A percentile compares a stretch with the other conserved stretches of the same genome.
phyloP scores from a whole-genome alignment of 352 stramenopile species.

The Phytophthora ohioensis region DNA sequence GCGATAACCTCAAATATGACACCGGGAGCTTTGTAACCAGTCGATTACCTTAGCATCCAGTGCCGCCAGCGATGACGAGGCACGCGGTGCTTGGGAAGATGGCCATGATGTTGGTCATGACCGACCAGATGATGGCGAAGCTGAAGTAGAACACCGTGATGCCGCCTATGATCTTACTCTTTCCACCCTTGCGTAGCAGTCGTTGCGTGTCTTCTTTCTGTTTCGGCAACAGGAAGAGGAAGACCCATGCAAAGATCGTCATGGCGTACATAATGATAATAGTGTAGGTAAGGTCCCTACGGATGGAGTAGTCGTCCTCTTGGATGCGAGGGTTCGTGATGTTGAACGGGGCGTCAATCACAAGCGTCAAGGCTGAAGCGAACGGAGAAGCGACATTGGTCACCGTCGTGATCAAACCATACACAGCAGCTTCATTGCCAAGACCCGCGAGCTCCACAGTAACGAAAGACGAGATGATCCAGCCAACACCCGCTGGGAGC shows the following conservation, averaged over 20 bases:
- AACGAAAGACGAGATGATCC: conserved; percentile 37
- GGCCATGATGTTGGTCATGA: conserved; percentile 31
- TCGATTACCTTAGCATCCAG: too few species aligned
- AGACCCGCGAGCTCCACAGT: conserved; percentile 42
- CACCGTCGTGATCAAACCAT: conserved; percentile 37
- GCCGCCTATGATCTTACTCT: conserved; percentile 15
- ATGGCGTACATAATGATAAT: conserved; percentile 28
- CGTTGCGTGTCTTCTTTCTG: conserved; percentile 23
- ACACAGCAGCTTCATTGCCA: conserved; percentile 21
- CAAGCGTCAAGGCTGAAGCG: conserved; percentile 14
- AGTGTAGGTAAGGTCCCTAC: conserved; percentile 13
- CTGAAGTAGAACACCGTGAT: conserved; percentile 15
- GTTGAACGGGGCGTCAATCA: conserved; percentile 12
- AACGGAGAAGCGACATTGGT: conserved; percentile 13
- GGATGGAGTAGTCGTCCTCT: conserved; percentile 8
- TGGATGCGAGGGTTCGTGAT: conserved; percentile 10
- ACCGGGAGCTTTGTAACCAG: conserved; percentile 7
- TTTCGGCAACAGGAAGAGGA: too few species aligned
- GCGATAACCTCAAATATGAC: background rate
- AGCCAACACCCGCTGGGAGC: conserved; percentile 28
- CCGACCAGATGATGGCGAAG: conserved; percentile 19
- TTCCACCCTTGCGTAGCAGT: conserved; percentile 12
- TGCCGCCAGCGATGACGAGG: conserved; percentile 13
- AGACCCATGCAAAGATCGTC: conserved; percentile 17
- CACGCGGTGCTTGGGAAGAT: conserved; percentile 23